Percentiles rank a stretch among this genome's conserved stretches.
These are phyloP conservation scores for Metarhizium album DNA, from an alignment of 2,329 filamentous ascomycete species.

Conservation along the genomic window DNA sequence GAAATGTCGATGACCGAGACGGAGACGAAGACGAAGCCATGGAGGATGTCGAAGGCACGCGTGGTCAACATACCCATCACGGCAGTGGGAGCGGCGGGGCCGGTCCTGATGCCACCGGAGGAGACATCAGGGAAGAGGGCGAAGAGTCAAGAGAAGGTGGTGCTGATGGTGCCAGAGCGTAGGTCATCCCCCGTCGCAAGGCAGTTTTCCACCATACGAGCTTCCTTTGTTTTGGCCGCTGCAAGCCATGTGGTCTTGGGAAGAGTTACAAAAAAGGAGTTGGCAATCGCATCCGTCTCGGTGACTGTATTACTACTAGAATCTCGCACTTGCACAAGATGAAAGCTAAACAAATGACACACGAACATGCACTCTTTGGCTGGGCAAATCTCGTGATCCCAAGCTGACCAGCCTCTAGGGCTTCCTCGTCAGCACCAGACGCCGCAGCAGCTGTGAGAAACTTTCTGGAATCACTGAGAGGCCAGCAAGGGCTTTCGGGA, in stretches of 20 bases:
- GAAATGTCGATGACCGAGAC: conserved; percentile 38
- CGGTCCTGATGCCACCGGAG: conserved; percentile 76
- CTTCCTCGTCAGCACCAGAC: conserved; percentile 49
- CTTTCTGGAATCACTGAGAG: conserved; percentile 73
- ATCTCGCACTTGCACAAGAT: conserved; percentile 14
- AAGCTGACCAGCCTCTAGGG: conserved; percentile 44
- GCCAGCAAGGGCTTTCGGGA: conserved; percentile 32
- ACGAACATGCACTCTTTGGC: neutral
- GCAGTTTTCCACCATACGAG: conserved; percentile 14
- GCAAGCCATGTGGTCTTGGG: conserved; percentile 7
- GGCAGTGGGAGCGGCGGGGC: conserved; percentile 65
- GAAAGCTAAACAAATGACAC: conserved; percentile 12
- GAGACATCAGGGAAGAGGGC: conserved; percentile 84
- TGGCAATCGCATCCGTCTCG: conserved; percentile 8
- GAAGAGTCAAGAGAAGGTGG: conserved; percentile 82
- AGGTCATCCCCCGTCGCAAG: conserved; percentile 50
- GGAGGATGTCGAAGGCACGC: conserved; percentile 56
- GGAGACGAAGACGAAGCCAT: conserved; percentile 47
- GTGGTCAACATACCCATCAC: conserved; percentile 46
- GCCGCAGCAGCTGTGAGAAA: conserved; percentile 73
- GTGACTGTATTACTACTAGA: conserved; percentile 21
- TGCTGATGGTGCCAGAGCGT: conserved; percentile 97
- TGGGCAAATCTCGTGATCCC: conserved; percentile 2
- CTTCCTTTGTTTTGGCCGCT: conserved; percentile 10
- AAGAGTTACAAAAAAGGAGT: conserved; percentile 7